These are phyloP conservation scores for Penicillium concentricum DNA, from an alignment of 2,329 filamentous ascomycete genomes.

Conservation along the genomic window DNA sequence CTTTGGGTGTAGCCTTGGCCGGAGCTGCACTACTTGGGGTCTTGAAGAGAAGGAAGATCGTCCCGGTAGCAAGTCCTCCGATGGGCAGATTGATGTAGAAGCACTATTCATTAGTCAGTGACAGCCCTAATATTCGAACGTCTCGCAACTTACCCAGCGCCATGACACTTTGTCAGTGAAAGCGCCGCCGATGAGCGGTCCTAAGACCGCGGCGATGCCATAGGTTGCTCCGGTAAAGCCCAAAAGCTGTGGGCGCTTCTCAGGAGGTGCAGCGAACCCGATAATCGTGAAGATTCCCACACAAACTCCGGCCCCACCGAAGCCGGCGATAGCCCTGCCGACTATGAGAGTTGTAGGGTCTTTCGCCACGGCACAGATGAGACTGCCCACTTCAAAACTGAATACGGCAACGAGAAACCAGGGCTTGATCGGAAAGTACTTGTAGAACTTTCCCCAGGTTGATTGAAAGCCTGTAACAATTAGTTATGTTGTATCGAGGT, in stretches of 20 bases:
- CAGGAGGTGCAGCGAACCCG: conserved; percentile 13
- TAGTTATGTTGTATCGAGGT: neutral
- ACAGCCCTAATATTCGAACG: neutral
- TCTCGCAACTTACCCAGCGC: conserved; percentile 40
- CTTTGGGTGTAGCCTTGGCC: conserved; percentile 12
- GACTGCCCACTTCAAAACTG: conserved; percentile 44
- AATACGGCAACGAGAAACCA: conserved; percentile 37
- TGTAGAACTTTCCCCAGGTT: conserved; percentile 34
- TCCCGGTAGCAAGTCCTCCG: conserved; percentile 17
- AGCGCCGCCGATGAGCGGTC: conserved; percentile 49
- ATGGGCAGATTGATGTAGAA: conserved; percentile 35
- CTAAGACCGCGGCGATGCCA: conserved; percentile 49
- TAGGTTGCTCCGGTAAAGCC: conserved; percentile 52
- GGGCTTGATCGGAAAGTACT: conserved; percentile 33
- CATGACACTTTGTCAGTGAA: conserved; percentile 48
- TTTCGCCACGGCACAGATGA: conserved; percentile 41
- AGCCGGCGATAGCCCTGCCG: conserved; percentile 40
- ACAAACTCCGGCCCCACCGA: conserved; percentile 36
- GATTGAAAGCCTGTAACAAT: conserved; percentile 31
- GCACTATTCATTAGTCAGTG: neutral
- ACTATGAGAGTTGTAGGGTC: conserved; percentile 38
- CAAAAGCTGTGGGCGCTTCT: conserved; percentile 24
- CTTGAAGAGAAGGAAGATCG: conserved; percentile 30
- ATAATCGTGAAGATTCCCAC: conserved; percentile 31
- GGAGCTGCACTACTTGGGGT: conserved; percentile 13